Percentiles rank a stretch among this genome's conserved stretches.
Conservation (phyloP, 768 basidiomycete species). For the Trametes cinnabarina region DNA sequence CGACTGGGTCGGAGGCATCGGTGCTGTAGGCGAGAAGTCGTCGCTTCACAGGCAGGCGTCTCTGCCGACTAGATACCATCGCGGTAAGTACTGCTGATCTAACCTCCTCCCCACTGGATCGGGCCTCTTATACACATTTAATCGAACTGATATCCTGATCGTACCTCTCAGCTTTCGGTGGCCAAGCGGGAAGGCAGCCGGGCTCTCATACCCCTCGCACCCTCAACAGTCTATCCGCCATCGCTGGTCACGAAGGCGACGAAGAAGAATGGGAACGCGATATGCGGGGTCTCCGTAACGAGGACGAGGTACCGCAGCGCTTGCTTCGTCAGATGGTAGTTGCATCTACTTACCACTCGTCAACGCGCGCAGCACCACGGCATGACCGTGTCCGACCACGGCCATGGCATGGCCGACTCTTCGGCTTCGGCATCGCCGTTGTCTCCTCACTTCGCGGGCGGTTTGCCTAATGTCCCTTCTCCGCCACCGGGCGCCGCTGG, state of each 20-base stretch:
- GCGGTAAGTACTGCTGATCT: conserved; percentile 44
- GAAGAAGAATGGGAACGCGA: conserved; percentile 85
- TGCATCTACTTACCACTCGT: conserved; percentile 11
- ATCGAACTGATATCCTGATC: conserved; percentile 5
- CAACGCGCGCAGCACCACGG: conserved; percentile 33
- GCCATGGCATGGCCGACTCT: conserved; percentile 48
- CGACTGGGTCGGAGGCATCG: conserved; percentile 79
- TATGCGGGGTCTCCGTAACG: conserved; percentile 53
- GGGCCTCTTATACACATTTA: conserved; percentile 3
- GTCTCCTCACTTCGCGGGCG: conserved; percentile 55
- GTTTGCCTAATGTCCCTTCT: conserved; percentile 53
- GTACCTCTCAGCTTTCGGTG: conserved; percentile 47
- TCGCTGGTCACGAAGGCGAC: conserved; percentile 83
- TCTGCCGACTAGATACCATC: conserved; percentile 76
- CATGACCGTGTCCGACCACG: conserved; percentile 31
- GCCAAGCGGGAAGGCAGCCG: conserved; percentile 47
- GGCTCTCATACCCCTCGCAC: conserved; percentile 69
- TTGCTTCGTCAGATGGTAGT: neutral
- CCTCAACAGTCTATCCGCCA: conserved; percentile 80
- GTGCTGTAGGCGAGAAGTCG: conserved; percentile 80
- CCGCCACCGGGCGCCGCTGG: conserved; percentile 55
- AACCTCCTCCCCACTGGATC: conserved; percentile 8
- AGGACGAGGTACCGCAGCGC: conserved; percentile 57
- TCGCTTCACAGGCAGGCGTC: conserved; percentile 79
- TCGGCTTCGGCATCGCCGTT: conserved; percentile 54